phyloP scores from a whole-genome alignment of 139 green algal species.

The Chlorella sp. region DNA sequence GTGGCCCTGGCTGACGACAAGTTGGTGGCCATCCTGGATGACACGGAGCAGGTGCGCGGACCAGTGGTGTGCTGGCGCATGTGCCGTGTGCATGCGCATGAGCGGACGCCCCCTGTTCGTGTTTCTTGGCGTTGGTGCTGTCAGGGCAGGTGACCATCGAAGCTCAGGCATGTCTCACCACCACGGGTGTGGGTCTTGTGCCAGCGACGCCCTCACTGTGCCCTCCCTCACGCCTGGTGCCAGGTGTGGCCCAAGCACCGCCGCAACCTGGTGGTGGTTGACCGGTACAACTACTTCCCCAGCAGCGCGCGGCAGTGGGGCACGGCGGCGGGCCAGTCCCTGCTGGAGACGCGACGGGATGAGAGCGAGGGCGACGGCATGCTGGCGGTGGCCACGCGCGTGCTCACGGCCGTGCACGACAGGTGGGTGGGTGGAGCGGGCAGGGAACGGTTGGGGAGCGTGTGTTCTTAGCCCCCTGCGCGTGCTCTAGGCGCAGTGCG shows the following conservation, averaged over 20 bases:
- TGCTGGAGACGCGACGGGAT: background rate
- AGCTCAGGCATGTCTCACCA: background rate
- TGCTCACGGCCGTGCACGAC: background rate
- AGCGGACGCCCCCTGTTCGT: background rate
- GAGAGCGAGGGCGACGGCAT: background rate
- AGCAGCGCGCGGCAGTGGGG: conserved; percentile 18
- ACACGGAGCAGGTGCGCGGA: conserved; percentile 59
- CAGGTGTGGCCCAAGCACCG: conserved; percentile 79
- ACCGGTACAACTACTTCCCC: conserved; percentile 92
- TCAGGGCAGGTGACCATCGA: background rate
- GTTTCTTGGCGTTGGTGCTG: background rate
- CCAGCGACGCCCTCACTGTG: background rate
- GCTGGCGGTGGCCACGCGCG: background rate
- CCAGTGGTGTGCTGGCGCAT: background rate
- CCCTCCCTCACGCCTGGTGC: background rate
- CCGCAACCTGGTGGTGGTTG: conserved; percentile 75
- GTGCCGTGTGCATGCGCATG: background rate
- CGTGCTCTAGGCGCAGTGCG: background rate
- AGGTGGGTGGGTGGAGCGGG: background rate
- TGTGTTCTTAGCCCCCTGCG: background rate
- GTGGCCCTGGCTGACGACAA: conserved; percentile 74
- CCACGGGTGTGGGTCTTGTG: background rate
- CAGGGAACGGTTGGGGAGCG: background rate
- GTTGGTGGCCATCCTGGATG: conserved; percentile 83
- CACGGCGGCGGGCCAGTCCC: background rate